Evolutionary conservation across 257 asterid species (phyloP).

Genomic region (Phtheirospermum japonicum): DNA sequence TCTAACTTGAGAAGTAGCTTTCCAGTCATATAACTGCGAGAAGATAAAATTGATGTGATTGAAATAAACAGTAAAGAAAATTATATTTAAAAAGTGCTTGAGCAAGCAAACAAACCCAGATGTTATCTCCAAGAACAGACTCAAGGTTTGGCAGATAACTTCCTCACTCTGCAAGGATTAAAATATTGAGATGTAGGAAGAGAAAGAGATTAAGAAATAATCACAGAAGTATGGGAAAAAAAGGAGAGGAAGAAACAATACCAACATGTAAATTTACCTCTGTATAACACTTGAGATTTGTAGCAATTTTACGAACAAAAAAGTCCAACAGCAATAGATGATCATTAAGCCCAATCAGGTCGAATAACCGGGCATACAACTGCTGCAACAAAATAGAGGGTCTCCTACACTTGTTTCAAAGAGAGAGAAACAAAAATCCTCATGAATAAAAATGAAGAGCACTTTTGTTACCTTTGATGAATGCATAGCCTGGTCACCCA

Average conservation of each 20-base stretch:
- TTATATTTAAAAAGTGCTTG: conserved; percentile 1
- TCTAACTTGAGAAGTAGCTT: too few species aligned
- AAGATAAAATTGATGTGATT: too few species aligned
- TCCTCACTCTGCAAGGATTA: conserved; percentile 56
- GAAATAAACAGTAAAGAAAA: conserved; percentile 15
- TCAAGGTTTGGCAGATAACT: conserved; percentile 90
- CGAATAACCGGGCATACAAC: conserved; percentile 82
- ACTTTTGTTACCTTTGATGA: conserved; percentile 70
- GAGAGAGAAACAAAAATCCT: conserved; percentile 26
- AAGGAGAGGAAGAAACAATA: too few species aligned
- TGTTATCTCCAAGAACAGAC: conserved; percentile 88
- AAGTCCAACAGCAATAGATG: too few species aligned
- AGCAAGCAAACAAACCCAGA: conserved; percentile 66
- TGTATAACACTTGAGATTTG: too few species aligned
- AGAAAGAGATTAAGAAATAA: too few species aligned
- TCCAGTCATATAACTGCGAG: too few species aligned
- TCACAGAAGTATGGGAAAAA: too few species aligned
- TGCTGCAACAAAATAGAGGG: conserved; percentile 68
- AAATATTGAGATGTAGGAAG: conserved; percentile 30
- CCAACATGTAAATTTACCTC: too few species aligned
- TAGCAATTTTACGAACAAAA: too few species aligned
- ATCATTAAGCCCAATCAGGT: too few species aligned
- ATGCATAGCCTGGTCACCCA: too few species aligned
- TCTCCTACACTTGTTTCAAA: conserved; percentile 22
- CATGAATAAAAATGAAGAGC: conserved; percentile 11